These are phyloP conservation scores for Suillus subluteus DNA, from an alignment of 768 basidiomycete genomes.

Conservation along the genomic window DNA sequence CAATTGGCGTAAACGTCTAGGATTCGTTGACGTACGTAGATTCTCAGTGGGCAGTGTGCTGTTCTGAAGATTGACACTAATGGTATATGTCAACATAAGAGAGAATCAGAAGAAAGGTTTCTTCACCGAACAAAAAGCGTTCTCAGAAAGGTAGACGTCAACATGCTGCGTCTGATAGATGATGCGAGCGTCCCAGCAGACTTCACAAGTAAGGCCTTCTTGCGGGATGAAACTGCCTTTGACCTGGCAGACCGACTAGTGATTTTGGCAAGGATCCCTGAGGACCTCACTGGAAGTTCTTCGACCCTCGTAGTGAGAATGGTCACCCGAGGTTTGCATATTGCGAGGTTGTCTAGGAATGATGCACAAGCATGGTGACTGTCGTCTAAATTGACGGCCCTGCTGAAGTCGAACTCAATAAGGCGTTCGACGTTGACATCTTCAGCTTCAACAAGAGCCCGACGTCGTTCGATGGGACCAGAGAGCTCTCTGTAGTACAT, in stretches of 20 bases:
- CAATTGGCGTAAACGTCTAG: not conserved
- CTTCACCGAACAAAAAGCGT: not conserved
- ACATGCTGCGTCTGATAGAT: not conserved
- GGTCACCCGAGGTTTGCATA: not conserved
- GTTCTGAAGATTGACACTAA: not conserved
- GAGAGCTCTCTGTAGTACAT: not conserved
- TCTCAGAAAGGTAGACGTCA: not conserved
- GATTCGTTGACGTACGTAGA: not conserved
- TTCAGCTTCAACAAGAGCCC: not conserved
- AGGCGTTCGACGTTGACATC: constrained; percentile 5
- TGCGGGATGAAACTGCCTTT: not conserved
- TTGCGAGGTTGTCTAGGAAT: not conserved
- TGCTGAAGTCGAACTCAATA: constrained; percentile 3
- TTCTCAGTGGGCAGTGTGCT: not conserved
- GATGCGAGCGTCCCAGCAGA: not conserved
- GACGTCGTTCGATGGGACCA: not conserved
- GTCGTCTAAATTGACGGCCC: not conserved
- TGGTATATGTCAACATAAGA: not conserved
- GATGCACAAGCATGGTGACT: not conserved
- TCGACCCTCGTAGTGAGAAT: not conserved
- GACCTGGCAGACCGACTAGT: not conserved
- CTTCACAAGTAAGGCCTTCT: not conserved
- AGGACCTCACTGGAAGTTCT: not conserved
- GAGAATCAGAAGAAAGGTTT: not conserved
- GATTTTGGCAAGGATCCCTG: not conserved